Base-by-base conservation (phyloP, 2,329 filamentous ascomycete genomes). In the Exophiala xenobiotica region DNA sequence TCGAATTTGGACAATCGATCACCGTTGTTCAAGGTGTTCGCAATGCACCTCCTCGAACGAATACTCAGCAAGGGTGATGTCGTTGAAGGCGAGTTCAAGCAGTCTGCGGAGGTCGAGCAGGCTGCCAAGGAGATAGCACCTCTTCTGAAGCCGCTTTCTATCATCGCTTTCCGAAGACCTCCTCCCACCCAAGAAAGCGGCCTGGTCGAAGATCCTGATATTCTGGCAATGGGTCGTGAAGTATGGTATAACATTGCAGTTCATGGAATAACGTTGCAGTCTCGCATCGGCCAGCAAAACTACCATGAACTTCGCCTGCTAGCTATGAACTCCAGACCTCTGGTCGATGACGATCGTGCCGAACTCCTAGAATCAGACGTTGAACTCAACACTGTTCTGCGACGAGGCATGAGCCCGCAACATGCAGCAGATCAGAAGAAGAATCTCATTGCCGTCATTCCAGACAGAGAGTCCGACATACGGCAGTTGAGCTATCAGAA, bases 211-310 rank as follows among this genome's bases (percentile, higher is more conserved):
- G 81, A 87, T 46, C 86, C 91, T 45, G 84, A 92, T 52, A 81
- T 83, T 6, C 80, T 87, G 55, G 80, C 82, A 20, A 73, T 95
- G 50, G 80, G 93, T 60, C 85, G 92, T 46, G 91, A 99, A 75
- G 89, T 90, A 4, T 99, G 93, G 93, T 97, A 96, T 73, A 99
- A 99, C 64, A 90, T 97, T 56, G 88, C 91, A 18, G 87, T 96
- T 0, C 93, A 99, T 67, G 93, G 91, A 3, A 95, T 97, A 66
- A 86, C 85, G 7, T 78, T 86, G 8, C 80, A 80, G 12, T 92
- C 90, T 0, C 80, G 85, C 12, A 81, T 87, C 48, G 88, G 86
- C 14, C 86, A 85, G 65, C 81, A 82, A 59, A 83, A 95, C 62
- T 70, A 84, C 43, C 79, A 86, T 51, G 90, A 96, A 65, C 77